Evolutionary conservation across 225 moss, liverwort and hornwort genomes (phyloP), one percentile per base, ranked within the genome.

Genomic region (Marchantia polymorpha): DNA sequence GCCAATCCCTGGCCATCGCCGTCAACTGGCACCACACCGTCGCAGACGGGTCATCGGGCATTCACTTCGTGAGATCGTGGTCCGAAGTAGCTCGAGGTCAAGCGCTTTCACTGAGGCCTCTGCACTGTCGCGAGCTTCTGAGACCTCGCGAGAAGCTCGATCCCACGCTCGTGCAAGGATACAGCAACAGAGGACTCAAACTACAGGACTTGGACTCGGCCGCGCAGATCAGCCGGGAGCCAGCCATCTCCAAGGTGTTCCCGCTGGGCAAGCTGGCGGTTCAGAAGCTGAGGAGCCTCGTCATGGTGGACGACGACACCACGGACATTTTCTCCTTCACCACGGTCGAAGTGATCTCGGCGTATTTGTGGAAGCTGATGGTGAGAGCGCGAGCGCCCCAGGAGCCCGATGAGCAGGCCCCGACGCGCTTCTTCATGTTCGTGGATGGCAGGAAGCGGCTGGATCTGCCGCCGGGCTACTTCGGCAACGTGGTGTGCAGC

Each of bases 11-110:
- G 25, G 59, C 84, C 1, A 15, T 85, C 65, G 81, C 78, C 52
- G 78, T 81, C 10, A 85, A 85, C 51, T 85, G 84, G 84, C 84
- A 85, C 78, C 85, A 85, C 69, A 85, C 73, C 12, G 82, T 85
- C 16, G 85, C 85, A 25, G 85, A 85, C 65, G 84, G 78, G 10
- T 85, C 27, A 22, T 85, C 84, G 12, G 84, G 84, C 7, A 73
- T 72, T 65, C 84, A 85, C 59, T 81, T 85, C 68, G 31, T 85
- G 12, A 73, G 59, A 52, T 85, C 81, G 4, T 85, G 84, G 84
- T 56, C 84, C 10, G 84, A 85, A 60, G 55, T 74, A 27, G 81
- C 81, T 22, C 47, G 64, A 7, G 73, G 68, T 6, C 39, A 68
- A 11, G 23, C 29, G 7, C 23, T 81, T 7, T 81, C 76, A 16